Base-by-base conservation (phyloP, 2,329 filamentous ascomycete species). In the Nannizziopsis arthrosporioides region DNA sequence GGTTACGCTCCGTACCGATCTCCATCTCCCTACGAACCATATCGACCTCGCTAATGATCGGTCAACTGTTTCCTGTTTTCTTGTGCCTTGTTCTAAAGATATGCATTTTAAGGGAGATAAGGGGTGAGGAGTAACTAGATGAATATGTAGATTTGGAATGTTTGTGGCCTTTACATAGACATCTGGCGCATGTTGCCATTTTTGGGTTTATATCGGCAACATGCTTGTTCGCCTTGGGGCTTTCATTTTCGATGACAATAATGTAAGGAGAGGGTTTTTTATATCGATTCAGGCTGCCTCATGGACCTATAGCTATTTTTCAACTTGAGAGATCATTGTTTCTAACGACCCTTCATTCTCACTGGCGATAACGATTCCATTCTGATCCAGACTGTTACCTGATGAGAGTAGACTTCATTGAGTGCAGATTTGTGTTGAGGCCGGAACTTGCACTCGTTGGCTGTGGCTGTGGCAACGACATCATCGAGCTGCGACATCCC, bases 21-120 rank as follows among this genome's bases (percentile, higher is more conserved):
- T 41, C 48, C 51, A 12, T 54, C 50, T 12, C 47, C 45, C 22
- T 55, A 54, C 45, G 53, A 55, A 17, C 38, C 50, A 30, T 56
- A 55, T 47, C 35, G 53, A 15, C 44, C 37, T 11, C 45, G 42
- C 30, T 53, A 47, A 40, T 34, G 10, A 12, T 49, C 47, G 8
- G 30, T 38, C 8, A 46, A 41, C 31, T 39, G 31, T 41, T 14
- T 46, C n/a, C 47, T 14, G 15, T 17, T 34, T 51, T n/a, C n/a
- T 36, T 51, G 31, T 39, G 31, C 19, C 22, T 18, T 42, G 30
- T 38, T 18, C 17, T 35, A 31, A 30, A 15, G 31, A 46, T 14
- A 31, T 43, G 40, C 47, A 49, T 49, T 40, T 42, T 44, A n/a
- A 15, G 36, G 48, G 37, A 41, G 27, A 31, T 41, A 41, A 41